A percentile compares a stretch with the other conserved stretches of the same genome.
Conservation (phyloP, 2,329 filamentous ascomycete genomes). For the Aspergillus cejpii region DNA sequence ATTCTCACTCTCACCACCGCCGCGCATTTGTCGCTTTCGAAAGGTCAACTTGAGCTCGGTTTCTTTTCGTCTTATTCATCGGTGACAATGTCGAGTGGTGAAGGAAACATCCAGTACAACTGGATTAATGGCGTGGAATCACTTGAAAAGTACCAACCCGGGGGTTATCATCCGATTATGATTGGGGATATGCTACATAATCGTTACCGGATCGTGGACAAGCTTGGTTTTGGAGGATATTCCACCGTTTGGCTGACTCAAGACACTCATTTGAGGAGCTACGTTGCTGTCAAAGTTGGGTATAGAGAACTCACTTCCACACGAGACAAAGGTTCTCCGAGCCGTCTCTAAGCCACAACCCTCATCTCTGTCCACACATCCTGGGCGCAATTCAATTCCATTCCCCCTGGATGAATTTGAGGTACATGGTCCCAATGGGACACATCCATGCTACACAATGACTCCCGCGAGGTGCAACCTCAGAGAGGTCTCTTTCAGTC, state of each 20-base stretch:
- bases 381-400: conserved; percentile 9
- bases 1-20: too few relatives aligned
- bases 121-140: too few relatives aligned
- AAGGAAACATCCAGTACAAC: too few relatives aligned
- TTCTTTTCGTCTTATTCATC: too few relatives aligned
- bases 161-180: conserved; percentile 33
- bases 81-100: too few relatives aligned
- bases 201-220: conserved; percentile 37
- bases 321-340: conserved; percentile 19
- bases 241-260: conserved; percentile 41
- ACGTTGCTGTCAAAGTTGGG: conserved; percentile 29
- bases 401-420: conserved; percentile 22
- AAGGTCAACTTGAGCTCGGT: too few relatives aligned
- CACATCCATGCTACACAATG: conserved; percentile 23
- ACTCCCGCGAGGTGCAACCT: conserved; percentile 24
- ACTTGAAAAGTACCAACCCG: too few relatives aligned
- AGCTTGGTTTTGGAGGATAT: conserved; percentile 39
- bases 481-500: conserved; percentile 23
- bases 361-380: background rate
- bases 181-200: conserved; percentile 27
- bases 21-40: too few relatives aligned
- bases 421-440: conserved; percentile 25
- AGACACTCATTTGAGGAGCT: conserved; percentile 22
- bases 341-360: too few relatives aligned
- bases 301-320: conserved; percentile 14